Base-by-base conservation (phyloP, 2,329 filamentous ascomycete species). In the Calcarisporium arbuscula region DNA sequence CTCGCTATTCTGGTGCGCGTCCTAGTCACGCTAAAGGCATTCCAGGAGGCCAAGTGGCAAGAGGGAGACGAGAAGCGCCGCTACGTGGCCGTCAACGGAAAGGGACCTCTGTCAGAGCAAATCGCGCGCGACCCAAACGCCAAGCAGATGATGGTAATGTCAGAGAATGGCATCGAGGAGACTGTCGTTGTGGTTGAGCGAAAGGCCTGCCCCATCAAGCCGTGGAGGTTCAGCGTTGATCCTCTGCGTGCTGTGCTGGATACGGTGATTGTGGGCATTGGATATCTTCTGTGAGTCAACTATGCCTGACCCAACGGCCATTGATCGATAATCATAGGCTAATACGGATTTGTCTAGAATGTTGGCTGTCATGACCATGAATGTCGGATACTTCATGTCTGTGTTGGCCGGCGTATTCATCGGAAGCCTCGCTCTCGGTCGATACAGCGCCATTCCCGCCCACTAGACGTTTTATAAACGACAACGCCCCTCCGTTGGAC, bases 341-440 rank as follows among this genome's bases (percentile, higher is more conserved):
- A 25, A 25, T 25, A 14, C 22, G 22, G 20, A 4, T 12, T n/a
- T 9, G 8, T n/a, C 6, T 34, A 95, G 88, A 40, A 95, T 95
- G 88, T 65, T 95, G 62, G 85, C 84, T 11, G 83, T 94, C 53
- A 95, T 92, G 86, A 89, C 85, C 2, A 77, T 86, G 66, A 92
- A 92, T 49, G 74, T 90, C 12, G 86, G 85, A 10, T 92, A 92
- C 56, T 90, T 90, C 56, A 60, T 87, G 35, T 88, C 84, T 0
- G 72, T 89, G n/a, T 69, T 92, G 6, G 80, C 70, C 1, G 85
- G 85, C 22, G 74, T 83, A 2, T 95, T 96, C 52, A 54, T 94
- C n/a, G 90, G 90, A 17, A 92, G 92, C 56, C 62, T 96, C 28
- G 73, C 77, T 1, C 72, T 92, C 41, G 87, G 88, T 19, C 75